Conservation (phyloP, 371 early-diverging fungal species). For the Batkoa obscura region DNA sequence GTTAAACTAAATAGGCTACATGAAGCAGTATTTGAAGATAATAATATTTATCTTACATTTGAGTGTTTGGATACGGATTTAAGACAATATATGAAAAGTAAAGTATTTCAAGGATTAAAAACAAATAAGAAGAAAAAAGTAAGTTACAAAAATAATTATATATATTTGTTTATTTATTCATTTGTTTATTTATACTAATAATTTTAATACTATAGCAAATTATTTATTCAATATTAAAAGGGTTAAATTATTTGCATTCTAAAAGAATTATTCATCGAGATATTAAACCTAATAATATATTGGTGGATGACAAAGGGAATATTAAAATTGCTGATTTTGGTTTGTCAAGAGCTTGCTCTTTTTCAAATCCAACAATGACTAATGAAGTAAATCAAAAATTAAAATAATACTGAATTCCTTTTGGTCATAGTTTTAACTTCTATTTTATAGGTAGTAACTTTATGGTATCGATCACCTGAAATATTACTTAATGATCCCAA, state of each 20-base stretch:
- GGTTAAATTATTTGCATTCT: conserved; percentile 26
- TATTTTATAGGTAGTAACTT: conserved; percentile 69
- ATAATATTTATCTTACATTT: no score
- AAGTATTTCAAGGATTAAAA: no score
- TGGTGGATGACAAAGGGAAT: conserved; percentile 42
- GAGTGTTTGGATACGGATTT: no score
- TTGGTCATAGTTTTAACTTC: background rate
- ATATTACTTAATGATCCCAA: conserved; percentile 67
- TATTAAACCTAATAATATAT: conserved; percentile 68
- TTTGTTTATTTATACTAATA: no score
- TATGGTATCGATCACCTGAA: conserved; percentile 98
- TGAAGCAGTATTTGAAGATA: no score
- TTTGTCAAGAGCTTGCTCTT: background rate
- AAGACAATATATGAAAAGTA: no score
- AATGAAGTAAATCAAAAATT: background rate
- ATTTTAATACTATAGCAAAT: no score
- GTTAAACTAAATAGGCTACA: no score
- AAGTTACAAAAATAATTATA: no score
- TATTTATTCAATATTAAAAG: no score
- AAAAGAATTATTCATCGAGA: conserved; percentile 64
- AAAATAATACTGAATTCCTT: background rate
- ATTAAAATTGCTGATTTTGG: background rate
- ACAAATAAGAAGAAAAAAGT: no score
- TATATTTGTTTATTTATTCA: no score
- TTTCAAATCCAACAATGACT: background rate